phyloP scores from a whole-genome alignment of 2,329 filamentous ascomycete genomes.

The Aspergillus thermomutatus region DNA sequence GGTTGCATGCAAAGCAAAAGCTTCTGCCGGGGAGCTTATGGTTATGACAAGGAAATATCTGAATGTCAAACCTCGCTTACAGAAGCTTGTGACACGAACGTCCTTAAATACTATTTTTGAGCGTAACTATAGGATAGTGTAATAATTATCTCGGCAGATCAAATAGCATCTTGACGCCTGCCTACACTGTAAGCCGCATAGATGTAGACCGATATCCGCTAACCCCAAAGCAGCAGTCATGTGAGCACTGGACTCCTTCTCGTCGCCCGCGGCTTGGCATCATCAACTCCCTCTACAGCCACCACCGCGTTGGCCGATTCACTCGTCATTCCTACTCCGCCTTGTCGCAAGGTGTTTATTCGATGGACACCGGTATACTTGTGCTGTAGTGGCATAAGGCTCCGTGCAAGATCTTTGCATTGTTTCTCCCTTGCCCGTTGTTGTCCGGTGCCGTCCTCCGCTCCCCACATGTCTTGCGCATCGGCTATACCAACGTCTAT shows the following conservation, averaged over 20 bases:
- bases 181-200: not conserved
- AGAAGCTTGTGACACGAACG: not conserved
- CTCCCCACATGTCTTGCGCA: conserved; percentile 46
- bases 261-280: conserved; percentile 37
- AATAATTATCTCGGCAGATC: not conserved
- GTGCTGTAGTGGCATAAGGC: conserved; percentile 19
- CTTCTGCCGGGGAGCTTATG: not conserved
- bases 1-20: not conserved
- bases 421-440: conserved; percentile 25
- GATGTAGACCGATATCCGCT: conserved; percentile 2
- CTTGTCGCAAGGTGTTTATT: conserved; percentile 20
- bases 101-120: not conserved
- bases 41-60: not conserved
- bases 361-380: conserved; percentile 21
- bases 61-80: not conserved
- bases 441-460: conserved; percentile 31
- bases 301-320: conserved; percentile 16
- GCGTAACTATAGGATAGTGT: not conserved
- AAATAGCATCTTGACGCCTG: not conserved
- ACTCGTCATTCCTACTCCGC: conserved; percentile 17
- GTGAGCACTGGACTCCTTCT: conserved; percentile 13
- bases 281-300: conserved; percentile 34
- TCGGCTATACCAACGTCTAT: conserved; percentile 37
- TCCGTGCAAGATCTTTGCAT: conserved; percentile 17
- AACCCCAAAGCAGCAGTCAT: not conserved